Evolutionary conservation across 441 rosid genomes (phyloP), one percentile per base, ranked within the genome.

Genomic region (Erodium trifolium): DNA sequence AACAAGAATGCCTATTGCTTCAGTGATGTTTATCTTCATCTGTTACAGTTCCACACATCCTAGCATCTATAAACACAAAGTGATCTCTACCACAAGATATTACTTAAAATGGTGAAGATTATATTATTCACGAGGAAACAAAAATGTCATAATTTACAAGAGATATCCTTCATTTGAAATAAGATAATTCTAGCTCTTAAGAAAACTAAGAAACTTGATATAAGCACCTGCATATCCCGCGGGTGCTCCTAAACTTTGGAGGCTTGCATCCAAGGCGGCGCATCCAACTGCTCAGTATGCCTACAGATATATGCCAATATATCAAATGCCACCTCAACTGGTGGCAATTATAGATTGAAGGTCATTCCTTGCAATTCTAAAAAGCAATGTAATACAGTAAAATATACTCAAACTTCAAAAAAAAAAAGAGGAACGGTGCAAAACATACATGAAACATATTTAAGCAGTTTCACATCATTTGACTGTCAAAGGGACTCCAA

Each of bases 281-380:
- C 23, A 60, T 13, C 65, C 65, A 60, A 29, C 35, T 9, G 65
- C 23, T 60, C 35, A 60, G 23, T 60, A 57, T 57, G 65, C 65
- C n/a, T 60, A 60, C 65, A 60, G 31, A 60, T 51, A 53, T 4
- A 4, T 18, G 35, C 4, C 65, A 27, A 11, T 60, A 11, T 19
- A 9, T 60, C 65, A 60, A 60, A 60, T 11, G 35, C 5, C 35
- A 23, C 35, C 31, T 3, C 19, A 53, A 53, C 60, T 53, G 60
- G 19, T 53, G 60, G 14, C 18, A 14, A 53, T 53, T 4, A 14
- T n/a, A 53, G 18, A 14, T 5, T 53, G 19, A 53, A 53, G 60
- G 18, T 53, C 60, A 53, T 60, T 60, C 65, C 31, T 19, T 60
- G 35, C 34, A 23, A 59, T 60, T n/a, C n/a, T 60, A 23, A 60